Percentiles rank a stretch among this genome's conserved stretches.
Evolutionary conservation across 768 basidiomycete genomes (phyloP).

Genomic region (Tubosaeta sp.): DNA sequence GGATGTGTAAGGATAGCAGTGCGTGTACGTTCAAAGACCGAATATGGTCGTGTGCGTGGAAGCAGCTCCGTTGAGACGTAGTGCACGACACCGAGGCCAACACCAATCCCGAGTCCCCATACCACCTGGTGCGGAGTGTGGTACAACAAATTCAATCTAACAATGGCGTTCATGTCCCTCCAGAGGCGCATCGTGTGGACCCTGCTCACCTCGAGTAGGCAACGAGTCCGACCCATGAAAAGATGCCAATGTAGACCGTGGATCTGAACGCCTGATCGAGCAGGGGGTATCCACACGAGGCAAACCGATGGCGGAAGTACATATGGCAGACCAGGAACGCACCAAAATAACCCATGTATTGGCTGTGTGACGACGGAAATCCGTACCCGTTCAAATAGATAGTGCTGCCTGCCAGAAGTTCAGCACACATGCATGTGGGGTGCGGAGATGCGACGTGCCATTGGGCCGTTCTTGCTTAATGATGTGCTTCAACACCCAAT

Average conservation of each 20-base stretch:
- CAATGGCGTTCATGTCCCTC: not conserved
- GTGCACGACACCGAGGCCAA: slow-evolving; percentile 45
- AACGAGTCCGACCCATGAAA: slow-evolving; percentile 57
- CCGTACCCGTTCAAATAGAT: slow-evolving; percentile 60
- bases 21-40: slow-evolving; percentile 49
- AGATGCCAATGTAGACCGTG: slow-evolving; percentile 45
- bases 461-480: slow-evolving; percentile 68
- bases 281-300: slow-evolving; percentile 44
- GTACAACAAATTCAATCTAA: slow-evolving; percentile 67
- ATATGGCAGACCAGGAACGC: slow-evolving; percentile 74
- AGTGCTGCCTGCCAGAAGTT: slow-evolving; percentile 12
- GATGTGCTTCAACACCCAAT: slow-evolving; percentile 61
- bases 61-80: slow-evolving; percentile 58
- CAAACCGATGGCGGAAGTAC: slow-evolving; percentile 62
- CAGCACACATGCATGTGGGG: not conserved
- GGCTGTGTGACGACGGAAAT: slow-evolving; percentile 86
- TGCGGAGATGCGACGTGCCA: slow-evolving; percentile 37
- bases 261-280: slow-evolving; percentile 51
- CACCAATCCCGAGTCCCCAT: slow-evolving; percentile 71
- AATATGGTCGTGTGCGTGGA: slow-evolving; percentile 50
- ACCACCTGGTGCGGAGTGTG: slow-evolving; percentile 68
- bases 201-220: slow-evolving; percentile 73
- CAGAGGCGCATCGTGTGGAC: not conserved
- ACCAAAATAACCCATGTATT: slow-evolving; percentile 86
- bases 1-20: slow-evolving; percentile 50